Percentiles rank a stretch among this genome's conserved stretches.
Evolutionary conservation across 2,329 filamentous ascomycete genomes (phyloP).

Genomic region (Pochonia chlamydosporia): DNA sequence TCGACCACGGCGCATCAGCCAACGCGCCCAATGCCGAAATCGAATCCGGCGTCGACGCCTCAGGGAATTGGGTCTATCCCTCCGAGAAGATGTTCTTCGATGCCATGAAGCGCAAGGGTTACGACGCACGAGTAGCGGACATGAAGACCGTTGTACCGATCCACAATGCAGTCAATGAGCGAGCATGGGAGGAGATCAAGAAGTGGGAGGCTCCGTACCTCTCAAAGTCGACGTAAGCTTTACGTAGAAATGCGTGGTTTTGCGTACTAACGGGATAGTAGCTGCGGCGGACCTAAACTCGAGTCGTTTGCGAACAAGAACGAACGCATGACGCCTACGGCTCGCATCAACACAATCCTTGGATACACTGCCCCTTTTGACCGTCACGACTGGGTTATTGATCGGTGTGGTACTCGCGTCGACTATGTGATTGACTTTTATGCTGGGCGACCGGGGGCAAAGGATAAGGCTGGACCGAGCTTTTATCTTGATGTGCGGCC

Average conservation of each 20-base stretch:
- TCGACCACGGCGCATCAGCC: conserved; percentile 40
- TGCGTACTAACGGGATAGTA: no score
- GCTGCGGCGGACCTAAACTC: conserved; percentile 70
- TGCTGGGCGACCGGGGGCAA: conserved; percentile 52
- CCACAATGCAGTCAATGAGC: conserved; percentile 97
- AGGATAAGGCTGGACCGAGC: conserved; percentile 37
- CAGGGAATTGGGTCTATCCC: conserved; percentile 95
- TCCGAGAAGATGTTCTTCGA: conserved; percentile 98
- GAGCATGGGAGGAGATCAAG: conserved; percentile 88
- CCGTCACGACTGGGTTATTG: conserved; percentile 94
- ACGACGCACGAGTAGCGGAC: conserved; percentile 63
- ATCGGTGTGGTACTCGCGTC: conserved; percentile 76
- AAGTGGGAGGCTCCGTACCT: conserved; percentile 73
- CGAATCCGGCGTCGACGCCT: conserved; percentile 66
- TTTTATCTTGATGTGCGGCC: conserved; percentile 65
- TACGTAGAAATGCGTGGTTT: no score
- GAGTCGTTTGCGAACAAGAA: conserved; percentile 76
- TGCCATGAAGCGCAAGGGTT: conserved; percentile 87
- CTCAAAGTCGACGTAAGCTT: conserved; percentile 47
- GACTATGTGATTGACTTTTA: conserved; percentile 99
- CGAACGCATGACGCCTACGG: conserved; percentile 69
- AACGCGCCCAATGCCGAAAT: conserved; percentile 75
- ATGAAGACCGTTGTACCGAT: conserved; percentile 94
- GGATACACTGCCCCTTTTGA: conserved; percentile 94
- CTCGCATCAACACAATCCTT: conserved; percentile 72